Base-by-base conservation (phyloP, 208 protist species). In the Spironucleus salmonicida region DNA sequence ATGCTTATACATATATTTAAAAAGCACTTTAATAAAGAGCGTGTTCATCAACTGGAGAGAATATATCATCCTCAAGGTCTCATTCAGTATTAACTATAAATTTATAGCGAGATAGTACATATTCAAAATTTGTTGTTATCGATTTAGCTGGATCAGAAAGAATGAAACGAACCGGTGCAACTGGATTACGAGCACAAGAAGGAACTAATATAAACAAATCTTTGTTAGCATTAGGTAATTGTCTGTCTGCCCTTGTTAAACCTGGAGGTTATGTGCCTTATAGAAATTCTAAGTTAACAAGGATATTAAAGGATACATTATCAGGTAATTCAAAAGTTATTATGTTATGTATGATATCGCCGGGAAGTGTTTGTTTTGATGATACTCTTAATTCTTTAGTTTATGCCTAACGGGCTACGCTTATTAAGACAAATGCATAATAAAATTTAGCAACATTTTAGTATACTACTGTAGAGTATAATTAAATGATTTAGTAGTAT, bases 181-280 rank as follows among this genome's bases (percentile, higher is more conserved):
- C 32, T 1, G 88, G 88, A 0, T 34, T 71, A 11, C 57, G 85
- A 19, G 64, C 91, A 42, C 82, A 83, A 13, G 91, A 94, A 79
- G 91, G 91, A 39, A 89, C 88, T 75, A 93, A 90, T 78, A 94
- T 94, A 77, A 94, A 94, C 74, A 83, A 87, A 41, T 93, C 90
- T 1, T 83, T 94, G 58, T 84, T 94, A 19, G 89, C 89, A 0
- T 86, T 94, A 38, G 89, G 90, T 66, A 89, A 88, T 30, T 91
- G 92, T 4, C 90, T 93, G 57, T 82, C 93, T 15, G 82, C 82
- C 23, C 38, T 9, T 19, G 2, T 32, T 7, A 76, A 82, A 34
- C 49, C 78, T 62, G 76, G 75, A 32, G 39, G 39, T n/a, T 81
- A 89, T 75, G 80, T 93, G 23, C 88, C 88, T 23, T 93, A 90